Evolutionary conservation across 78 protist species (phyloP).

Genomic region (Dictyostelium firmibasis): DNA sequence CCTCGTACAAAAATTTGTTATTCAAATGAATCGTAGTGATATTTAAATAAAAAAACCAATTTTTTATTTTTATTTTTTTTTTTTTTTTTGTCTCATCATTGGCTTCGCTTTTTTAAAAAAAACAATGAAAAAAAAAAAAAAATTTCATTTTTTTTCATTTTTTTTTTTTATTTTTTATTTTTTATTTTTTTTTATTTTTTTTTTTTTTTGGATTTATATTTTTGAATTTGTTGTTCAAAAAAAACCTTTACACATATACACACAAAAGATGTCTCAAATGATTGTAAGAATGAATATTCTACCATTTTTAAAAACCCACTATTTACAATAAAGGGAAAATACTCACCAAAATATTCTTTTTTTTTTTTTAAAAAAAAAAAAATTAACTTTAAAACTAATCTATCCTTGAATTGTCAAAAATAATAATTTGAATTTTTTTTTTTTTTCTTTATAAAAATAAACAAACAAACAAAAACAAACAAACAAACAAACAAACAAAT

Average conservation of each 20-base stretch:
- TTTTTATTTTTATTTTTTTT: too few species aligned
- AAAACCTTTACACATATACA: background rate
- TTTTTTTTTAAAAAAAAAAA: background rate
- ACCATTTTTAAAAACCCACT: background rate
- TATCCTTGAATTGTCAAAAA: background rate
- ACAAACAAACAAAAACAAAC: background rate
- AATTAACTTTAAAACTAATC: background rate
- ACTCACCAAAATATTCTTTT: background rate
- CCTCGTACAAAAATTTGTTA: too few species aligned
- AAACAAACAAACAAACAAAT: background rate
- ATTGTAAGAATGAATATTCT: slow-evolving; percentile 19
- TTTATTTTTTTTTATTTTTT: background rate
- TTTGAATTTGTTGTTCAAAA: background rate
- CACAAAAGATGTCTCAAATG: slow-evolving; percentile 60
- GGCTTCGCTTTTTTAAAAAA: background rate
- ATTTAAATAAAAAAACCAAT: too few species aligned
- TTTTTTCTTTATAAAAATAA: background rate
- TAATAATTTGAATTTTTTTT: background rate
- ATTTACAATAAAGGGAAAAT: background rate
- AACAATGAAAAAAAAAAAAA: too few species aligned
- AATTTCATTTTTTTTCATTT: background rate
- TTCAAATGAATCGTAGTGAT: too few species aligned
- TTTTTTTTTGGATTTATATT: background rate
- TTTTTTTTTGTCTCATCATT: too few species aligned
- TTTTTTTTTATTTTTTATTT: too few species aligned